Evolutionary conservation across 306 rosid species (phyloP).

Genomic region (Vachellia collinsii): DNA sequence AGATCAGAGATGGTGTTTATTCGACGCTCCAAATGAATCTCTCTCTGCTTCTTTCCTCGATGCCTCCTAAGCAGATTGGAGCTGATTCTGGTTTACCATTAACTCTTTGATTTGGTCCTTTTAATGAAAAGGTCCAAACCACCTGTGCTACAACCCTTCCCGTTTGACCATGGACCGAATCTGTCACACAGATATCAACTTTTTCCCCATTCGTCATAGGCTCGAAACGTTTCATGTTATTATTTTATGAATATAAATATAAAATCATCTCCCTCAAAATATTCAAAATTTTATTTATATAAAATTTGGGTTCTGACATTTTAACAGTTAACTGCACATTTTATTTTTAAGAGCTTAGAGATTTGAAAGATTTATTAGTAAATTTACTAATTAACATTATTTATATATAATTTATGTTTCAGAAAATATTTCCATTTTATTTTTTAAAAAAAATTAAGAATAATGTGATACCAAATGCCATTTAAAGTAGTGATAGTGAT

Average conservation of each 20-base stretch:
- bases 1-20: background rate
- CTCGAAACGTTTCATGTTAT: too few relatives aligned
- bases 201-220: background rate
- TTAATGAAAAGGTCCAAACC: background rate
- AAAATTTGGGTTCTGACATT: background rate
- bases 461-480: too few relatives aligned
- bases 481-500: too few relatives aligned
- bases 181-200: background rate
- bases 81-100: background rate
- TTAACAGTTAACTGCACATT: background rate
- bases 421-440: too few relatives aligned
- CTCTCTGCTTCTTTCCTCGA: background rate
- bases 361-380: background rate
- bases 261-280: too few relatives aligned
- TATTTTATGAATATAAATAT: too few relatives aligned
- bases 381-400: background rate
- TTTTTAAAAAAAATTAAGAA: too few relatives aligned
- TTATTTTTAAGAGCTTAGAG: background rate
- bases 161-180: background rate
- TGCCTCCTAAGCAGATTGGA: background rate
- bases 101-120: background rate
- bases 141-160: background rate
- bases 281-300: too few relatives aligned
- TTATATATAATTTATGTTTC: background rate
- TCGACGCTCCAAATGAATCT: background rate